phyloP scores from a whole-genome alignment of 352 stramenopile species.

The Plasmopara muralis region DNA sequence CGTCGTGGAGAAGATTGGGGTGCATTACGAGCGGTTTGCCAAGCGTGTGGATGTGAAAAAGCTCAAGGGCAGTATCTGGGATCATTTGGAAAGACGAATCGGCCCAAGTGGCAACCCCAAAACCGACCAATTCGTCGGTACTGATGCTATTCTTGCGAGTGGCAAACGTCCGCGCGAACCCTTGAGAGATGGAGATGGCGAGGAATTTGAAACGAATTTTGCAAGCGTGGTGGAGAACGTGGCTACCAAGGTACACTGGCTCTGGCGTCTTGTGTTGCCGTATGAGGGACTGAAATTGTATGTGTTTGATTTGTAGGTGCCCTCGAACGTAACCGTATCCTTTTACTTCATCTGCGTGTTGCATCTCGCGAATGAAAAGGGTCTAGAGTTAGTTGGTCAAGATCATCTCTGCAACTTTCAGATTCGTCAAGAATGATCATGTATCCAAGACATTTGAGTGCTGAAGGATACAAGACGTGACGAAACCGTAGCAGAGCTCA shows the following conservation, averaged over 20 bases:
- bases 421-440: conserved; percentile 42
- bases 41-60: conserved; percentile 97
- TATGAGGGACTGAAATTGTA: background rate
- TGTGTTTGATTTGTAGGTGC: conserved; percentile 41
- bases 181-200: conserved; percentile 13
- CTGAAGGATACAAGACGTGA: too few species aligned
- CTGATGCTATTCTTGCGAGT: conserved; percentile 9
- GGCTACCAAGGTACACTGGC: conserved; percentile 51
- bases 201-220: conserved; percentile 66
- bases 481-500: too few species aligned
- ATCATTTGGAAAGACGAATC: conserved; percentile 51
- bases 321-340: conserved; percentile 92
- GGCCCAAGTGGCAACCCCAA: background rate
- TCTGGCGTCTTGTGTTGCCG: background rate
- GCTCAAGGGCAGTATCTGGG: conserved; percentile 95
- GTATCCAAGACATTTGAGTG: background rate
- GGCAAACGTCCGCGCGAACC: conserved; percentile 23
- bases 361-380: conserved; percentile 99
- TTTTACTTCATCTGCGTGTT: conserved; percentile 99
- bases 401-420: conserved; percentile 72
- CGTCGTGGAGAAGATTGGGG: conserved; percentile 92
- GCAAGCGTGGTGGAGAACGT: conserved; percentile 88
- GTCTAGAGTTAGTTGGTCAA: conserved; percentile 79
- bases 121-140: background rate
- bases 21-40: conserved; percentile 90